Base-by-base conservation (phyloP, 495 filamentous ascomycete species). In the Penicillium canariense region DNA sequence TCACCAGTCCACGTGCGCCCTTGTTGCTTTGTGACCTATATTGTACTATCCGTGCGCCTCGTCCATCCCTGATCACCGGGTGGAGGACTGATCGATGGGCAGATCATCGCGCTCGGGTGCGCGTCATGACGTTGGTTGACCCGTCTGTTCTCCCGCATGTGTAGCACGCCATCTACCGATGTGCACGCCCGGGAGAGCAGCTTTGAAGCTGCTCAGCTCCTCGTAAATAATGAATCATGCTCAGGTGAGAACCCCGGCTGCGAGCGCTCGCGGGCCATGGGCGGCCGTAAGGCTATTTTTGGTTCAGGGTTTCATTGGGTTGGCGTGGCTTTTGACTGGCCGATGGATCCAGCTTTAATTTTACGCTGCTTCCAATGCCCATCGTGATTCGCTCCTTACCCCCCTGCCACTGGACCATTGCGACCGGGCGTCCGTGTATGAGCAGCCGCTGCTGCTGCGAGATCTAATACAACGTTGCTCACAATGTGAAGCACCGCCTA, bases 281-380 rank as follows among this genome's bases (percentile, higher is more conserved):
- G 28, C 31, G 9, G 32, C 23, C 17, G 25, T 18, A 12, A 5
- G 1, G 6, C 51, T 54, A 54, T 54, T 54, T 54, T 54, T 54
- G 43, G 51, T 47, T 54, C 43, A 47, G 51, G 32, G 31, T 40
- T 48, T 26, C 31, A 20, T 6, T n/a, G 18, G 25, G 28, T 42
- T 54, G 47, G 32, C 32, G 43, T 54, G 51, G 51, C 51, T 32
- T 31, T 23, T 28, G n/a, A 48, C 26, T 46, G 43, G 31, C 32
- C 12, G 8, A 15, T 32, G 50, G 15, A n/a, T 22, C 31, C 22
- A 31, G 31, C 48, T 36, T 52, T 54, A 23, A 42, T 12, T 55
- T 55, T 12, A 22, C 20, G 14, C 38, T 9, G n/a, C 20, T 14
- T 2, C 10, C 9, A 42, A 42, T 22, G 5, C 38, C 10, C 0